Percentiles rank a stretch among this genome's conserved stretches.
These are phyloP conservation scores for Phtheirospermum japonicum DNA, from an alignment of 257 asterid genomes.

Conservation along the genomic window DNA sequence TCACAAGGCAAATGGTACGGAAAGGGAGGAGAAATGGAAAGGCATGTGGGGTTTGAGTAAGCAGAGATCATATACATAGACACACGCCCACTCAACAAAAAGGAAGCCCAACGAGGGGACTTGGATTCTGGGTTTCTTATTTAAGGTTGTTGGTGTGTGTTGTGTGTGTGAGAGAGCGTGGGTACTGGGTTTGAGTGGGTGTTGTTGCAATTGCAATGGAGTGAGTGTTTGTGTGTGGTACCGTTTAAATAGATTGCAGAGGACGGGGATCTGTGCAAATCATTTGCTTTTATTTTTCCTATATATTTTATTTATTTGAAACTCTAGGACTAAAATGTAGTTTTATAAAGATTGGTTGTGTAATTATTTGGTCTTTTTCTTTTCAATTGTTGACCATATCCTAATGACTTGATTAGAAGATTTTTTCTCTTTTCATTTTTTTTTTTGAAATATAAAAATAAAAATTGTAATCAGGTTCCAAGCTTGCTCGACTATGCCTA, in stretches of 20 bases:
- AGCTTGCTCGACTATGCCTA: too few species aligned
- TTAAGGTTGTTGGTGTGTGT: conserved; percentile 13
- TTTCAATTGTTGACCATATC: background rate
- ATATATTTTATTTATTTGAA: background rate
- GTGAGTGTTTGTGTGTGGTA: background rate
- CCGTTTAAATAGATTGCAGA: conserved; percentile 31
- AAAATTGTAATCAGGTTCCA: too few species aligned
- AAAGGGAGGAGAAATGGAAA: too few species aligned
- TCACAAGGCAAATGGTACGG: too few species aligned
- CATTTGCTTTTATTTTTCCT: conserved; percentile 6
- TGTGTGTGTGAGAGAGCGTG: background rate
- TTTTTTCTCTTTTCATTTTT: too few species aligned
- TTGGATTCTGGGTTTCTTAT: background rate
- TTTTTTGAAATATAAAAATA: too few species aligned
- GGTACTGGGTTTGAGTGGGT: conserved; percentile 20
- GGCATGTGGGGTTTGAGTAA: background rate
- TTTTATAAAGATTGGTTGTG: background rate
- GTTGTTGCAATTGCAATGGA: conserved; percentile 23
- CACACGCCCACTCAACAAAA: background rate
- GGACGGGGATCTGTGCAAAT: conserved; percentile 10
- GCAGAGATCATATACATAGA: conserved; percentile 31
- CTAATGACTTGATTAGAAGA: background rate
- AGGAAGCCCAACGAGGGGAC: too few species aligned
- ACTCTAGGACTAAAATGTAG: background rate
- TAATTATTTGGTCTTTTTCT: background rate